Conservation (phyloP, 352 stramenopile genomes). For the Phytopythium boreale region DNA sequence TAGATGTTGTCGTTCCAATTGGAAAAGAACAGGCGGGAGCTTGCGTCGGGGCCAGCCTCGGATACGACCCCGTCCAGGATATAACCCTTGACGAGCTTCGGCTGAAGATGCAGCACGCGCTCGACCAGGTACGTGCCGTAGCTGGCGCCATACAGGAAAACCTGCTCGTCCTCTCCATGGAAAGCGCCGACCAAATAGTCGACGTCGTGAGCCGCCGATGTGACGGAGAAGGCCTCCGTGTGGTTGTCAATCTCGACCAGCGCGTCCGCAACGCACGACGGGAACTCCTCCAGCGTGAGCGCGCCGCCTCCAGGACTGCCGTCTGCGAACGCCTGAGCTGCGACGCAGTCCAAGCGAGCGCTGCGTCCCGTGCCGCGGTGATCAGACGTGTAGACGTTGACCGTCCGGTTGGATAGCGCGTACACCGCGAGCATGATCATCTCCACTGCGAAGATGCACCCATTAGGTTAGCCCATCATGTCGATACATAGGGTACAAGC, state of each 20-base stretch:
- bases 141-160: constrained; percentile 51
- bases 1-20: constrained; percentile 34
- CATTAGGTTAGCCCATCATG: constrained; percentile 3
- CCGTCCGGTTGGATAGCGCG: constrained; percentile 19
- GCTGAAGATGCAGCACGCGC: constrained; percentile 45
- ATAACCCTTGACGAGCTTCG: constrained; percentile 34
- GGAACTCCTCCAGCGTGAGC: constrained; percentile 18
- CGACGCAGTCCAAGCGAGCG: constrained; percentile 27
- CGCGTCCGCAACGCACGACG: constrained; percentile 23
- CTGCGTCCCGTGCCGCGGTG: constrained; percentile 42
- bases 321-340: constrained; percentile 24
- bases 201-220: constrained; percentile 43
- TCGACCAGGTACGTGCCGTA: constrained; percentile 59
- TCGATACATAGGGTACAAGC: neutral
- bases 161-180: constrained; percentile 13
- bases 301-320: constrained; percentile 10
- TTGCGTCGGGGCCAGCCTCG: constrained; percentile 18
- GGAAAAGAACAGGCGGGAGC: constrained; percentile 22
- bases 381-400: constrained; percentile 52
- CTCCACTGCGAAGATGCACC: constrained; percentile 25
- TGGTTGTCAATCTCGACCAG: constrained; percentile 21
- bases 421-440: constrained; percentile 34
- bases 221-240: constrained; percentile 36
- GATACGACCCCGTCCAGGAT: constrained; percentile 46
- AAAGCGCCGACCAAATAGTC: constrained; percentile 15